Evolutionary conservation across 2,329 filamentous ascomycete genomes (phyloP), one percentile per base, ranked within the genome.

Genomic region (Orbilia brochopaga): DNA sequence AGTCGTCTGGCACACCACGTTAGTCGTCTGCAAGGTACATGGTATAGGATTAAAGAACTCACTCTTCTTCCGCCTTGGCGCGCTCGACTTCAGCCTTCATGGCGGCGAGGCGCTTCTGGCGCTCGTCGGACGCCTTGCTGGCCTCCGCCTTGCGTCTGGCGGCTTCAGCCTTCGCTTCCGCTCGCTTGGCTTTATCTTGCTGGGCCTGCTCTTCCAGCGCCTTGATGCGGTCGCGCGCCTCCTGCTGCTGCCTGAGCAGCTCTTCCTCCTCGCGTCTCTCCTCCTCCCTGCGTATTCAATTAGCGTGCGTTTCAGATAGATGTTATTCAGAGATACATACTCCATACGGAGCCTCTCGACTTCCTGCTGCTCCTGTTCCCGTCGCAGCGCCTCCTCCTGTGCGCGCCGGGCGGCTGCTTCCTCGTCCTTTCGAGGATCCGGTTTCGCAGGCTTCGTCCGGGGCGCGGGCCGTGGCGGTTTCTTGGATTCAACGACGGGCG

Each of bases 151-250:
- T 94, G 76, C 86, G 89, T 74, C 88, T 90, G 83, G 96, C 97
- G 81, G 97, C 94, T 79, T 99, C 94, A 75, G 95, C 90, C 80
- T 96, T 97, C 81, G 97, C 94, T 79, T 99, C 94, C 75, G 95
- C 90, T 80, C 96, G 97, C 83, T 91, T 93, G 58, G 97, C 82
- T 82, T 97, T 99, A 77, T 92, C 91, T 78, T 92, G 90, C 74
- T 88, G 88, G 58, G 97, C 92, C 80, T 97, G 92, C 79, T 97
- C 92, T 80, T 99, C 92, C 7, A 99, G 85, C 15, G 91, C 92
- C 78, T 88, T 91, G 23, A 97, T 85, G 56, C 92, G 91, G 74
- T 90, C 90, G 76, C 90, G 87, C 44, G 92, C 88, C 59, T 90
- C 91, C 77, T 92, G 86, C 60, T 89, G 89, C 80, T 97, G 92